Evolutionary conservation across 331 rosid species (phyloP).

Genomic region (Dryas integrifolia): DNA sequence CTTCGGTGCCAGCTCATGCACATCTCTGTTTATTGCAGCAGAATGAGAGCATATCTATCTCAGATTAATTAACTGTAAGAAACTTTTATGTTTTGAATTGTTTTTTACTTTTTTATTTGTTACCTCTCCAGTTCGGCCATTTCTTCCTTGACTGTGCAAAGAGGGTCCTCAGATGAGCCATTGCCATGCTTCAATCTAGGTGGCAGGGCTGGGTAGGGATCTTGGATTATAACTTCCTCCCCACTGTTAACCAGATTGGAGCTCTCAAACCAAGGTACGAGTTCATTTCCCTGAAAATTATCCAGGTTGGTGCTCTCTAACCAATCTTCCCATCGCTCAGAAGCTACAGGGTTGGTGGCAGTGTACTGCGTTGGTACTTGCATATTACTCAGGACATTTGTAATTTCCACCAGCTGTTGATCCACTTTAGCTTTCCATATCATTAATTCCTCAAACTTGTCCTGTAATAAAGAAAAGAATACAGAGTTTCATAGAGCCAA

Average conservation of each 20-base stretch:
- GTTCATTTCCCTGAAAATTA: conserved; percentile 52
- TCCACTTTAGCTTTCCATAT: conserved; percentile 71
- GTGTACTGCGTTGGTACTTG: conserved; percentile 46
- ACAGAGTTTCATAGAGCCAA: conserved; percentile 14
- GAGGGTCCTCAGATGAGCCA: conserved; percentile 19
- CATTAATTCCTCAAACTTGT: conserved; percentile 54
- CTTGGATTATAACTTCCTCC: conserved; percentile 38
- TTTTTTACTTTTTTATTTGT: neutral
- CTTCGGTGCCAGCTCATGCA: conserved; percentile 37
- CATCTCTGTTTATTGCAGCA: conserved; percentile 41
- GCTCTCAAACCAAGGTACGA: conserved; percentile 63
- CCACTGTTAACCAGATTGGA: conserved; percentile 42
- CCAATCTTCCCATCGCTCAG: conserved; percentile 83
- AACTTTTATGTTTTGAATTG: neutral
- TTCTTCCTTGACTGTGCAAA: conserved; percentile 36
- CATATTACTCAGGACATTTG: conserved; percentile 47
- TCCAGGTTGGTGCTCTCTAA: conserved; percentile 51
- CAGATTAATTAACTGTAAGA: conserved; percentile 13
- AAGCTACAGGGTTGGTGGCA: conserved; percentile 41
- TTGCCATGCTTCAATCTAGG: conserved; percentile 27
- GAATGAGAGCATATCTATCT: conserved; percentile 22
- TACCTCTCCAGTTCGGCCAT: conserved; percentile 52
- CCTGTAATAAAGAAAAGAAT: conserved; percentile 42
- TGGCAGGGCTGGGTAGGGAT: conserved; percentile 37
- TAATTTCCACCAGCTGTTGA: conserved; percentile 58